These are phyloP conservation scores for Corymbia maculata DNA, from an alignment of 345 rosid genomes.

Conservation along the genomic window DNA sequence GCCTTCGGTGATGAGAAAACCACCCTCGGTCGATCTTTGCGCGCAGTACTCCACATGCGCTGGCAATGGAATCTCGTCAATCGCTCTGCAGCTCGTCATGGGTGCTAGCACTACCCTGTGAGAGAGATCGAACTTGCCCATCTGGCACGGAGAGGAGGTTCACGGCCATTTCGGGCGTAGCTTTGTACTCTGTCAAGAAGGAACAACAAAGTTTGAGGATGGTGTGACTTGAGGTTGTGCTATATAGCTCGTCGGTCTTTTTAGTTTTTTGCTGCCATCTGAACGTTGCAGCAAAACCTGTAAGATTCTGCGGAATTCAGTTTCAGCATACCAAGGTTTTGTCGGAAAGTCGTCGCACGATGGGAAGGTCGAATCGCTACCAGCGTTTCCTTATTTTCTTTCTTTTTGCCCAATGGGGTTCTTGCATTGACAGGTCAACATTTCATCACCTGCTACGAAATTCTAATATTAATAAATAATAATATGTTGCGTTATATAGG, in stretches of 20 bases:
- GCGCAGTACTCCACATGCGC: background rate
- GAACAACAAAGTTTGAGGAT: background rate
- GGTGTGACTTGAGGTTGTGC: background rate
- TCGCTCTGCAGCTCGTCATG: background rate
- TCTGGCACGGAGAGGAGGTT: conserved; percentile 42
- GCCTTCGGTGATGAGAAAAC: background rate
- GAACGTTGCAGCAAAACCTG: background rate
- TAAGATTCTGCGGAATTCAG: background rate
- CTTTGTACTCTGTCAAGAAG: background rate
- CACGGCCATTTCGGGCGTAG: background rate
- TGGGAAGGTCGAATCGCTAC: background rate
- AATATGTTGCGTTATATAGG: background rate
- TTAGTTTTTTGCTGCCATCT: background rate
- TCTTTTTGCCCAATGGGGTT: background rate
- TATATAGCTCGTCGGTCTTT: background rate
- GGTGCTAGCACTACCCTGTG: background rate
- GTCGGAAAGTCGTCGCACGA: background rate
- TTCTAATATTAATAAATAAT: too few relatives aligned
- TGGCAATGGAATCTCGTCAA: background rate
- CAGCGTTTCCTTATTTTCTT: background rate
- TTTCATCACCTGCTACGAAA: background rate
- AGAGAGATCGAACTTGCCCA: conserved; percentile 58
- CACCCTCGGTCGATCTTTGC: background rate
- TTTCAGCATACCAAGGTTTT: background rate
- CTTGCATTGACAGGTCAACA: background rate